Conservation (phyloP, 495 filamentous ascomycete genomes). For the Achaetomiella virescens region DNA sequence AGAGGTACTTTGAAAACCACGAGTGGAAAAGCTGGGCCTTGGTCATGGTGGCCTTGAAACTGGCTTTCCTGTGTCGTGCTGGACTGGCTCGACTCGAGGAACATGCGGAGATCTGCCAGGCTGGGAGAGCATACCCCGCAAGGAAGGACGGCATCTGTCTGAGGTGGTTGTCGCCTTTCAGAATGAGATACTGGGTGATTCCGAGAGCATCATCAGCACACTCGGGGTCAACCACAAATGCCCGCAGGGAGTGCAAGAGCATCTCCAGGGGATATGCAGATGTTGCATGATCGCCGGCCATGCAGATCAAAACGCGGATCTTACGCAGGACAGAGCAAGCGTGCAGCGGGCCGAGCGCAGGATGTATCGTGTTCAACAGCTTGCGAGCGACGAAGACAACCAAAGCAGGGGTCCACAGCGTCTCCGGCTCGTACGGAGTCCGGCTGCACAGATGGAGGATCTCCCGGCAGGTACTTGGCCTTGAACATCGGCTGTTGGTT, state of each 20-base stretch:
- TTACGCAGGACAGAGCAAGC: conserved; percentile 82
- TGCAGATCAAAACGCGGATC: conserved; percentile 69
- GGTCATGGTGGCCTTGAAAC: conserved; percentile 57
- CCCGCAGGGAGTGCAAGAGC: conserved; percentile 72
- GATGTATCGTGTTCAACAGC: conserved; percentile 72
- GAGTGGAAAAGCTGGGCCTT: conserved; percentile 61
- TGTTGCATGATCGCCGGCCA: conserved; percentile 65
- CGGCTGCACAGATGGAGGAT: conserved; percentile 70
- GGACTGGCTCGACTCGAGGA: conserved; percentile 59
- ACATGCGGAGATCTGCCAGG: conserved; percentile 64
- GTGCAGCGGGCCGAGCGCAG: conserved; percentile 81
- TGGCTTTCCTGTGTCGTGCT: conserved; percentile 73
- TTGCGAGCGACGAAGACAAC: conserved; percentile 70
- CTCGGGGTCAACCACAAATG: conserved; percentile 70
- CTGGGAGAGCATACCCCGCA: conserved; percentile 68
- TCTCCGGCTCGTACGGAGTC: conserved; percentile 54
- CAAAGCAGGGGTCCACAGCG: conserved; percentile 70
- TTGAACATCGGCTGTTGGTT: conserved; percentile 85
- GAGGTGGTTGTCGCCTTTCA: conserved; percentile 60
- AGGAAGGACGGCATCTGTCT: conserved; percentile 62
- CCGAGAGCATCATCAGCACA: conserved; percentile 92
- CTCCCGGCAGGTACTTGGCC: conserved; percentile 62
- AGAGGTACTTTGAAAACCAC: conserved; percentile 64
- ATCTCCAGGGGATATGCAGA: conserved; percentile 86
- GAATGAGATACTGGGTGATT: conserved; percentile 77